phyloP scores from a whole-genome alignment of 169 alveolate genomes.

The Eimeria praecox region DNA sequence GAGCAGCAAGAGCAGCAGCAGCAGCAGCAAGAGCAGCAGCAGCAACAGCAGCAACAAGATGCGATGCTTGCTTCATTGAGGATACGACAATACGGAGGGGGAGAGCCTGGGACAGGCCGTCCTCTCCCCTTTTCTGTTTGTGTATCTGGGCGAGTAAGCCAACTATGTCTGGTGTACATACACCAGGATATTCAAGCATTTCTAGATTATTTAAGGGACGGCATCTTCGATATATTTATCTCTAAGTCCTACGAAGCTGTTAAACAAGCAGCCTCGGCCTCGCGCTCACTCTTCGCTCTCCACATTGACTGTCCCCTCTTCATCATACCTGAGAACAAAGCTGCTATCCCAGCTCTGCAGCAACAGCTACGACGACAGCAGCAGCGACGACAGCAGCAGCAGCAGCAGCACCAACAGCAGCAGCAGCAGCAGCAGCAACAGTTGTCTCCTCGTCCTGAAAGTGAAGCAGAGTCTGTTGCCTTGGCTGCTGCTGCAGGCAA shows the following conservation, averaged over 20 bases:
- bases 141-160: constrained; percentile 47
- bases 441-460: constrained; percentile 32
- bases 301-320: constrained; percentile 86
- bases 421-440: neutral
- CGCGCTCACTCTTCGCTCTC: constrained; percentile 84
- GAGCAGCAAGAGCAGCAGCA: neutral
- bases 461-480: constrained; percentile 63
- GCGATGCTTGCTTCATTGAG: constrained; percentile 12
- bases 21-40: neutral
- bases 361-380: neutral
- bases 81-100: constrained; percentile 55
- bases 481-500: constrained; percentile 33
- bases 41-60: constrained; percentile 3
- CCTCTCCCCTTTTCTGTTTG: constrained; percentile 43
- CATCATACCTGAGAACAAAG: constrained; percentile 86
- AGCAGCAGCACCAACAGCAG: neutral
- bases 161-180: constrained; percentile 84
- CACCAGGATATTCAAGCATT: constrained; percentile 88
- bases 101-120: constrained; percentile 41
- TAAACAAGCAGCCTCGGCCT: constrained; percentile 88
- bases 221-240: constrained; percentile 89
- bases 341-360: constrained; percentile 81
- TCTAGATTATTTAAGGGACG: constrained; percentile 91
- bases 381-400: neutral
- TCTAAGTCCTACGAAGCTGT: constrained; percentile 90